Evolutionary conservation across 1,284 basidiomycete species (phyloP), one percentile per base, ranked within the genome.

Genomic region (Cryptococcus sp.): DNA sequence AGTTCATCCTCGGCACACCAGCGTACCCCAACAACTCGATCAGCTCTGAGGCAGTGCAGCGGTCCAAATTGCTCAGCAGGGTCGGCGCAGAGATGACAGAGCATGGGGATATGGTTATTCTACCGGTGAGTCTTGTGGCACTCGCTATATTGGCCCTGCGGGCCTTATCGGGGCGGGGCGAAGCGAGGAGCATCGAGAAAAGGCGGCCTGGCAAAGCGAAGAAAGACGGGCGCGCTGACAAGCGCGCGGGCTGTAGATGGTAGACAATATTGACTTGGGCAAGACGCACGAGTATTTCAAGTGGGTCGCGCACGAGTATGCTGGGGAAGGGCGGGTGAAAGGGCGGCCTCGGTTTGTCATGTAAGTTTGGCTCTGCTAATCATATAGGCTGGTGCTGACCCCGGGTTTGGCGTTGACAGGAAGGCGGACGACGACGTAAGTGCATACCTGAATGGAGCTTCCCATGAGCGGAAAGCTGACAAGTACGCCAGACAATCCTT

Each of bases 261-360:
- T 71, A 9, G 77, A 79, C 53, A 76, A 77, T 60, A 77, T 79
- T 43, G 77, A 79, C 62, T 53, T 68, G 20, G 77, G 77, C 35
- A 79, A 79, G 62, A 79, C 77, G 28, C 73, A 76, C 64, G 73
- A 72, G 58, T 79, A 75, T 61, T 77, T 76, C 60, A 73, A 75
- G 59, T 78, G 72, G 72, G 68, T 77, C 11, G 77, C 75, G 0
- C 64, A 72, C 43, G 57, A 65, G 50, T 77, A 69, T 51, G 68
- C 53, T 11, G 76, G 73, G 4, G 48, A 57, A 43, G 76, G 72
- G 16, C 62, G 64, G 50, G 71, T 74, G 36, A 72, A 70, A 59
- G 77, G 70, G 12, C 61, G 75, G 37, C 77, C 77, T 9, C 62
- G 74, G 56, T 79, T 77, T 59, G 76, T 78, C 1, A 69, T 79